A percentile compares a stretch with the other conserved stretches of the same genome.
Evolutionary conservation across 2,329 filamentous ascomycete genomes (phyloP).

Genomic region (Corniculantispora saksenae): DNA sequence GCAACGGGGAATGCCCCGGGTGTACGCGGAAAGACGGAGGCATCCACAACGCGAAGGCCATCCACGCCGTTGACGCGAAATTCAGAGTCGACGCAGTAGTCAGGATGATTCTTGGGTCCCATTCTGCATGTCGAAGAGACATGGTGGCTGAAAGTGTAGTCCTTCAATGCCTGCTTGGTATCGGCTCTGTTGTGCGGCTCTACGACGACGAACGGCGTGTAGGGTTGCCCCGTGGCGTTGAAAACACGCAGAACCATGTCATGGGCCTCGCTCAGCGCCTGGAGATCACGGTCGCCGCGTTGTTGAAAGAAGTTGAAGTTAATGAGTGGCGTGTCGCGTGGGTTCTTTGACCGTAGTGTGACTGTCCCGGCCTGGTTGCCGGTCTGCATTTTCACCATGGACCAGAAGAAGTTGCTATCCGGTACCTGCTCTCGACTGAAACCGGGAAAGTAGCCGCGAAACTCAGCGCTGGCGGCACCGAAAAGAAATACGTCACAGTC

Average conservation of each 20-base stretch:
- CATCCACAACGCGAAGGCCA: conserved; percentile 60
- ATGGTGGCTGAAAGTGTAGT: conserved; percentile 59
- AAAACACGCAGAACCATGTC: conserved; percentile 41
- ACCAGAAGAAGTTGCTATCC: conserved; percentile 39
- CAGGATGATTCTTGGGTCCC: conserved; percentile 50
- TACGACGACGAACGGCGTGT: conserved; percentile 30
- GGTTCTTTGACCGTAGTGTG: conserved; percentile 55
- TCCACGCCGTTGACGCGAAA: conserved; percentile 57
- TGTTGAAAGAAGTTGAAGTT: conserved; percentile 54
- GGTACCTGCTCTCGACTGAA: conserved; percentile 30
- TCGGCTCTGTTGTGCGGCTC: conserved; percentile 43
- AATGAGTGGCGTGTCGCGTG: conserved; percentile 60
- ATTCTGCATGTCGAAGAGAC: conserved; percentile 57
- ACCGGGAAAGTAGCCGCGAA: conserved; percentile 32
- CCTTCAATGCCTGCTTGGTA: conserved; percentile 47
- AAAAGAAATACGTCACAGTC: conserved; percentile 35
- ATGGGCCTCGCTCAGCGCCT: conserved; percentile 51
- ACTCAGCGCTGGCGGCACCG: conserved; percentile 28
- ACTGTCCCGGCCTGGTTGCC: conserved; percentile 60
- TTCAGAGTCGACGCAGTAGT: conserved; percentile 55
- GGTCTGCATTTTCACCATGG: conserved; percentile 56
- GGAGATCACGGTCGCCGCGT: conserved; percentile 39
- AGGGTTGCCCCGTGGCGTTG: conserved; percentile 30
- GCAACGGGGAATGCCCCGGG: conserved; percentile 50
- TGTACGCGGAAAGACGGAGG: conserved; percentile 54